These are phyloP conservation scores for Platanthera guangdongensis DNA, from an alignment of 106 monocot species.

Conservation along the genomic window DNA sequence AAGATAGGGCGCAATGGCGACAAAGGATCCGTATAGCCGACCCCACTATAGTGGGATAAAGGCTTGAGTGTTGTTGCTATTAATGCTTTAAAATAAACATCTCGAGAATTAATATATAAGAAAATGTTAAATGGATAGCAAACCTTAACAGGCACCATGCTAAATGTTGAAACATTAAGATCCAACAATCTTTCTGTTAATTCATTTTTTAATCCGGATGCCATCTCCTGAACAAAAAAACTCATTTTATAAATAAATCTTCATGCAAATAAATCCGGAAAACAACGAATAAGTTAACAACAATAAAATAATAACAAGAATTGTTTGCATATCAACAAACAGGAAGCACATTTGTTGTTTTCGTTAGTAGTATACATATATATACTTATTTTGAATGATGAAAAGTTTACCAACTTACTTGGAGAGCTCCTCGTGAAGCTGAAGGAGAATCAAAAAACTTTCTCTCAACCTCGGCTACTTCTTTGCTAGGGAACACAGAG, in stretches of 20 bases:
- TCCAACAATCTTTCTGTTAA: constrained; percentile 55
- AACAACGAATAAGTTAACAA: neutral
- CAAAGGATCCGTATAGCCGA: too few relatives aligned
- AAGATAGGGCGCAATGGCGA: too few relatives aligned
- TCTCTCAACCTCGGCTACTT: constrained; percentile 33
- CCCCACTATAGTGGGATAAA: too few relatives aligned
- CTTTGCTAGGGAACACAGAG: constrained; percentile 47
- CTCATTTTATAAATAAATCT: neutral
- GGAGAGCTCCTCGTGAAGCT: constrained; percentile 51
- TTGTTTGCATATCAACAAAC: neutral
- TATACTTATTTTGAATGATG: neutral
- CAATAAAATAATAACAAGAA: neutral
- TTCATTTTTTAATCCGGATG: constrained; percentile 73
- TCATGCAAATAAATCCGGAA: neutral
- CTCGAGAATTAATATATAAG: neutral
- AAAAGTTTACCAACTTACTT: constrained; percentile 30
- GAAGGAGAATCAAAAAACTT: constrained; percentile 22
- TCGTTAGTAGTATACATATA: neutral
- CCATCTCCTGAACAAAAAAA: constrained; percentile 52
- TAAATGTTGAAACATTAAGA: constrained; percentile 69
- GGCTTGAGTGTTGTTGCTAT: too few relatives aligned
- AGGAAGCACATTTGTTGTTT: neutral
- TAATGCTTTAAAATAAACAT: neutral
- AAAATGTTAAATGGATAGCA: neutral
- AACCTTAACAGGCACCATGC: constrained; percentile 90